Evolutionary conservation across 1,284 basidiomycete species (phyloP), one percentile per base, ranked within the genome.

Genomic region (Vanrija sp.): DNA sequence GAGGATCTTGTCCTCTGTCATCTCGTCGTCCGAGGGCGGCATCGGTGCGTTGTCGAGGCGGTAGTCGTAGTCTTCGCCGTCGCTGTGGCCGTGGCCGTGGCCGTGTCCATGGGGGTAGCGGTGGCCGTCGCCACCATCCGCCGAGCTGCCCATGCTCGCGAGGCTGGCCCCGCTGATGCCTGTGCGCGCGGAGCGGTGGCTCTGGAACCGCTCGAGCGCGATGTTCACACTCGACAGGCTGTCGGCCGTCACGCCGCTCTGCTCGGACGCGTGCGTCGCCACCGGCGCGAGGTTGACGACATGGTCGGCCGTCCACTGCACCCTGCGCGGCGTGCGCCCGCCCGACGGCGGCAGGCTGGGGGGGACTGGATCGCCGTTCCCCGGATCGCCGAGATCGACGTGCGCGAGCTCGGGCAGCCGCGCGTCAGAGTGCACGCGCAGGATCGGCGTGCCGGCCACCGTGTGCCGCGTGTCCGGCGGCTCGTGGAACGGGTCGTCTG

Each of bases 61-160:
- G 57, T 76, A 77, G 53, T 76, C 75, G 46, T 77, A 77, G 58
- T 77, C 74, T 42, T 72, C 71, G 19, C 68, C 70, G 26, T 53
- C 38, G 25, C 21, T 23, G 21, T 23, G 21, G 21, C 21, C 21
- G 21, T 23, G 21, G 21, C n/a, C n/a, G n/a, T 23, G 21, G 21
- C 21, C 21, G 21, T 23, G 21, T 5, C 21, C 21, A 5, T 3
- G 21, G 21, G 3, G 21, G 21, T 49, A 18, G 21, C 21, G 21
- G 21, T 49, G 25, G 28, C 23, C 55, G 34, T 46, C 15, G 38
- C 14, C n/a, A 23, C 43, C 46, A 57, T 26, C 46, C 55, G 25
- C 43, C 52, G 39, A 50, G 21, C 57, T 47, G 39, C 43, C 51
- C 25, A 52, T 42, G n/a, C 61, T 16, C 53, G 14, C 34, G n/a